These are phyloP conservation scores for Hypoxylon sp. DNA, from an alignment of 2,329 filamentous ascomycete species.

Conservation along the genomic window DNA sequence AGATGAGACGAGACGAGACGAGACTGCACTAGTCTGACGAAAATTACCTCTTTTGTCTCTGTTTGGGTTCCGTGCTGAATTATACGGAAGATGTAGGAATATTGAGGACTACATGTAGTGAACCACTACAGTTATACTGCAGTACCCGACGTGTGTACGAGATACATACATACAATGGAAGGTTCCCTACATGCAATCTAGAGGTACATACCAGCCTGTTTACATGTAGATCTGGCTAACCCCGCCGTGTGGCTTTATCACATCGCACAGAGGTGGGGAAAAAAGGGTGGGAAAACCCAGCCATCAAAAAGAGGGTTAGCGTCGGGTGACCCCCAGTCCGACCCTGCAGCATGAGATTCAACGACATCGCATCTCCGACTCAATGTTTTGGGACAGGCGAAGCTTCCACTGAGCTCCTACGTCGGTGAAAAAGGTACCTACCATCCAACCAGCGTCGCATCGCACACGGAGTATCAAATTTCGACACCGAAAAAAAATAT, in stretches of 20 bases:
- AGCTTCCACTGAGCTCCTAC: conserved; percentile 10
- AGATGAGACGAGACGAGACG: conserved; percentile 34
- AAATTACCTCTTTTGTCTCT: conserved; percentile 6
- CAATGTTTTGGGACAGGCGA: conserved; percentile 4
- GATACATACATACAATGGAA: not conserved
- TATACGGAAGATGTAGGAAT: conserved; percentile 19
- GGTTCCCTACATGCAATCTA: no score
- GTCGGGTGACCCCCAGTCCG: conserved; percentile 30
- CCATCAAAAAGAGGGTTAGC: conserved; percentile 28
- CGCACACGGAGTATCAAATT: conserved; percentile 7
- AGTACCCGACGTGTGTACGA: not conserved
- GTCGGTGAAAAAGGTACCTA: not conserved
- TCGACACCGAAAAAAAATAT: conserved; percentile 17
- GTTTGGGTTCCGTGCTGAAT: conserved; percentile 7
- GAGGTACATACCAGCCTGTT: no score
- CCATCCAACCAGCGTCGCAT: conserved; percentile 1
- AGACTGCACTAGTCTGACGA: conserved; percentile 6
- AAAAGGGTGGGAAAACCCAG: conserved; percentile 15
- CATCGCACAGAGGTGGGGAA: conserved; percentile 28
- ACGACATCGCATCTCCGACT: conserved; percentile 41
- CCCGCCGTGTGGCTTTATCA: conserved; percentile 38
- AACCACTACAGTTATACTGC: not conserved
- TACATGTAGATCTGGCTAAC: conserved; percentile 29
- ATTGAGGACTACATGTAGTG: no score
- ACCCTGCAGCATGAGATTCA: conserved; percentile 37